Evolutionary conservation across 2,329 filamentous ascomycete genomes (phyloP).

Genomic region (Alternaria gaisen): DNA sequence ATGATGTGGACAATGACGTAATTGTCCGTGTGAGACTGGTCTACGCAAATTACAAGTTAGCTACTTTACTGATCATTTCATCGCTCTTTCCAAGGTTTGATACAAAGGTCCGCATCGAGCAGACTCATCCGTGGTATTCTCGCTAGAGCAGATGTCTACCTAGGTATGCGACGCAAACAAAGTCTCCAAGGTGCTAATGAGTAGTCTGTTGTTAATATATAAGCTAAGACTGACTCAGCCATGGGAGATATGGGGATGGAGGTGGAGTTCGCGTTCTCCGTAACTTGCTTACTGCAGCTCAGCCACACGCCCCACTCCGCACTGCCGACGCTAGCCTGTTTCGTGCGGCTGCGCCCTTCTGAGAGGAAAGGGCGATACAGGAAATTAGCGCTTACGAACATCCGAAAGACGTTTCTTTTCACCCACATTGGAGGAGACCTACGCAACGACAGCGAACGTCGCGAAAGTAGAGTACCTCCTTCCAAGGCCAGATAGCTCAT

Average conservation of each 20-base stretch:
- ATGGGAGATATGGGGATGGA: background rate
- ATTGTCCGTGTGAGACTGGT: background rate
- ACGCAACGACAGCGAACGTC: background rate
- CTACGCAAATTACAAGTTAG: background rate
- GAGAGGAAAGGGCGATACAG: slow-evolving; percentile 23
- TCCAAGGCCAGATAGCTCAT: background rate
- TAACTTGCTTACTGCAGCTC: slow-evolving; percentile 7
- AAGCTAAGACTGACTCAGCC: background rate
- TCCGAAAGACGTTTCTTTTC: slow-evolving; percentile 6
- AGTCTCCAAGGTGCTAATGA: background rate
- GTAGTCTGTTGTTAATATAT: background rate
- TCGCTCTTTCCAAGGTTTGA: background rate
- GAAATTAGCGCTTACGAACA: slow-evolving; percentile 21
- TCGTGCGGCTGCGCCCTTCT: slow-evolving; percentile 19
- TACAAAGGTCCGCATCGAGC: background rate
- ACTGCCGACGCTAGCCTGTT: slow-evolving; percentile 14
- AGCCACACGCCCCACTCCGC: slow-evolving; percentile 17
- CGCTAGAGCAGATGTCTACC: background rate
- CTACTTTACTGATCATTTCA: background rate
- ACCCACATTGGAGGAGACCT: background rate
- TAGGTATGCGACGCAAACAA: background rate
- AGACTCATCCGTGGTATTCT: background rate
- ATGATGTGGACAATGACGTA: background rate
- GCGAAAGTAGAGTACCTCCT: background rate
- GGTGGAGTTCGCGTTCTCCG: slow-evolving; percentile 4